Conservation (phyloP, 140 eudicot species). For the Anethum foeniculum region DNA sequence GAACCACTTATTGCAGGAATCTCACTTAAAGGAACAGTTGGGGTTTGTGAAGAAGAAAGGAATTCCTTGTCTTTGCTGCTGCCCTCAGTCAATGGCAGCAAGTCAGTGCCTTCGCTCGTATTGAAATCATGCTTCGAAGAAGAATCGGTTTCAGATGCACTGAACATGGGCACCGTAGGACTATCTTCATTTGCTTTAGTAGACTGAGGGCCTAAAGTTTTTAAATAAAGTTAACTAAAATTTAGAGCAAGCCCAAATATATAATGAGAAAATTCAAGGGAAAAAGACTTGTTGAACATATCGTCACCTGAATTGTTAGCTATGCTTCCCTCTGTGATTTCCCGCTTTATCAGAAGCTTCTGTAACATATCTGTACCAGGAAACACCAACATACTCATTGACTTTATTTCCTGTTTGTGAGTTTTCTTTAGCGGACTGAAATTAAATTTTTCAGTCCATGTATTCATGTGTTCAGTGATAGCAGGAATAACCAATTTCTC, state of each 20-base stretch:
- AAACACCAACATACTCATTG: slow-evolving; percentile 81
- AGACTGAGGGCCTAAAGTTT: slow-evolving; percentile 6
- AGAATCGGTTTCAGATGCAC: slow-evolving; percentile 26
- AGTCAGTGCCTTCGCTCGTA: not conserved
- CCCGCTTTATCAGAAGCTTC: slow-evolving; percentile 42
- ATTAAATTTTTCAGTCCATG: slow-evolving; percentile 75
- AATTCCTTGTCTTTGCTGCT: slow-evolving; percentile 19
- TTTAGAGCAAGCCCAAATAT: not conserved
- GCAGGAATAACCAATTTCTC: slow-evolving; percentile 83
- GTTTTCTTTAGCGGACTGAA: slow-evolving; percentile 59
- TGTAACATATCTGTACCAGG: slow-evolving; percentile 93
- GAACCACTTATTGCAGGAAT: slow-evolving; percentile 10
- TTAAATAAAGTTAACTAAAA: not conserved
- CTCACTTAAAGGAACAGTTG: slow-evolving; percentile 18
- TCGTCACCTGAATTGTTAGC: slow-evolving; percentile 18
- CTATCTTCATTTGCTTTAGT: slow-evolving; percentile 15
- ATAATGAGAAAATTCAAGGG: not conserved
- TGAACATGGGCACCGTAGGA: slow-evolving; percentile 13
- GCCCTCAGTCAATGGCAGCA: slow-evolving; percentile 13
- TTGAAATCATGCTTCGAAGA: slow-evolving; percentile 18
- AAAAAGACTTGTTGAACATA: not conserved
- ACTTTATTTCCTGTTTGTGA: slow-evolving; percentile 63
- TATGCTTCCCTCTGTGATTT: slow-evolving; percentile 20
- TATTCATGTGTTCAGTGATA: slow-evolving; percentile 76
- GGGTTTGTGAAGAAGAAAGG: slow-evolving; percentile 23